Evolutionary conservation across 2,329 filamentous ascomycete genomes (phyloP), one percentile per base, ranked within the genome.

Genomic region (Triangularia verruculosa): DNA sequence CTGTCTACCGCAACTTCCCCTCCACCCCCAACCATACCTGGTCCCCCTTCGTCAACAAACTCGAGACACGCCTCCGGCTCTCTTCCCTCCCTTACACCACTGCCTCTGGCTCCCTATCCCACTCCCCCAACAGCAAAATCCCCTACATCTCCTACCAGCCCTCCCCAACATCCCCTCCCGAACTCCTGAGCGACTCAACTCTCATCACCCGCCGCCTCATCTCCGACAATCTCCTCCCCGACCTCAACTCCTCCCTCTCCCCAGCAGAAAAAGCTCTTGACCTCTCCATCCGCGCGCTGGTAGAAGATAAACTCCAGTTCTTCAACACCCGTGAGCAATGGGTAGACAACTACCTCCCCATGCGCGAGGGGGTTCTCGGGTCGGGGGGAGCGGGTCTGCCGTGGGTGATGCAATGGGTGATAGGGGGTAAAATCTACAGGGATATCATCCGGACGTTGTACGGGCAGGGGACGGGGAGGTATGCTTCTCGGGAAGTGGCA

Each of bases 1-100:
- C 75, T 6, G 65, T 88, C 57, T 85, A 78, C 72, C 82, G 85
- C 47, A 85, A 84, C 55, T 82, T 77, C 63, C 74, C 75, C 30
- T 71, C 74, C 2, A 64, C 72, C 1, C 76, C 74, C 4, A 68
- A 69, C 17, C 80, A 86, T 68, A 78, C 80, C 58, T 87, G 83
- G 83, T 88, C 86, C 0, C 85, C 86, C 9, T 89, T 86, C 67
- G 84, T 86, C 59, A 82, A 75, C 53, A 89, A 89, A 71, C 76
- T 89, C 59, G 87, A 89, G 70, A 78, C 84, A 17, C 84, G 86
- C 13, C 77, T 89, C 5, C 85, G 86, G 13, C 80, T 87, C 67
- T 78, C 78, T 1, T 71, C 73, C 1, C 57, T 86, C 2, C 43
- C 72, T 0, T 89, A 89, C 72, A 69, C 67, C 15, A 70, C 74